Base-by-base conservation (phyloP, 2,329 filamentous ascomycete genomes). In the Fusarium equiseti region DNA sequence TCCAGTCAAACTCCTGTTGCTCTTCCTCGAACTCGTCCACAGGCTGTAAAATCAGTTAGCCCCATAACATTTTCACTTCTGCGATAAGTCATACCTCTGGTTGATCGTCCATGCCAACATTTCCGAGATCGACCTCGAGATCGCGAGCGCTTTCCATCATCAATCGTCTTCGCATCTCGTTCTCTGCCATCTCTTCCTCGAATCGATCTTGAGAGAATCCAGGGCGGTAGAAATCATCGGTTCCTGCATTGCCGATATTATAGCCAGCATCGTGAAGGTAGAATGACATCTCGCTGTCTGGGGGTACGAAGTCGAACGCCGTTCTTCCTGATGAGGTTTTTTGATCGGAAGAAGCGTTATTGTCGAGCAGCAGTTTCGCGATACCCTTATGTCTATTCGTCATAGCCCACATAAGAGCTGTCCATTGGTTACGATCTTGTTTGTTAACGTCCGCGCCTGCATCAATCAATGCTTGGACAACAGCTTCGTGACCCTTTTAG, bases 91-190 rank as follows among this genome's bases (percentile, higher is more conserved):
- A 75, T 82, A 94, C 93, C 85, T 98, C 96, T 55, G 95, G 93
- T 77, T 97, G 92, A 79, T 99, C 96, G 77, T 99, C 96, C 75
- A 99, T 91, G 31, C 96, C 96, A 60, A 99, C 89, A 75, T 97
- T 99, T 15, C 95, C 96, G 59, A 99, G 82, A 76, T 99, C 96
- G 44, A 99, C 96, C 80, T 99, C 96, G 38, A 99, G 85, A 79
- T 99, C 97, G 72, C 97, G 91, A 8, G 96, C 95, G 77, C 96
- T 99, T 79, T 99, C 96, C 95, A 98, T 98, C 94, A 99, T 97
- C 91, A 99, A 95, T 32, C 96, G 89, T 70, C 95, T 89, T 78
- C 95, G 93, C 88, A 98, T 90, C 80, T 98, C 96, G 74, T 93
- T 97, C 80, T 99, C 96, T 5, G 95, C 95, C 87, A 98, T 91